Conservation (phyloP, 352 stramenopile genomes). For the Pythium chondricola region DNA sequence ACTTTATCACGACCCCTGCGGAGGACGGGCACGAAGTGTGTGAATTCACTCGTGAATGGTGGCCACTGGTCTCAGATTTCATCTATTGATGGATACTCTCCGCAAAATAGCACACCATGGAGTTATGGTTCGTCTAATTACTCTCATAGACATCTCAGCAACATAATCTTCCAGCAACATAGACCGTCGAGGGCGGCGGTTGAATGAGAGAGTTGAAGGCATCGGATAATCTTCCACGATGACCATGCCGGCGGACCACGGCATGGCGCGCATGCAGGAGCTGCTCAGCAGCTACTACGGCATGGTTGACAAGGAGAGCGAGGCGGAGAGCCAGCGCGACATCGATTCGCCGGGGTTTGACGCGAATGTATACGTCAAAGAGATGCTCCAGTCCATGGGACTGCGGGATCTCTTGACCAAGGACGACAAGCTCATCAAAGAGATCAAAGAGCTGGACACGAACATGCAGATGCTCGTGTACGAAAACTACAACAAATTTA, state of each 20-base stretch:
- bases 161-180: not conserved
- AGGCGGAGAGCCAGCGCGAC: constrained; percentile 55
- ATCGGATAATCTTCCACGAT: not conserved
- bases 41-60: too few species aligned
- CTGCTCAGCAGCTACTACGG: constrained; percentile 87
- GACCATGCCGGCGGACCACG: constrained; percentile 42
- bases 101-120: too few species aligned
- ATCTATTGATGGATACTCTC: too few species aligned
- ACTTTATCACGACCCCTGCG: too few species aligned
- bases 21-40: too few species aligned
- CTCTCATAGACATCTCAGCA: too few species aligned
- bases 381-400: constrained; percentile 50
- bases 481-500: constrained; percentile 99
- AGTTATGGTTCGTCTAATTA: too few species aligned
- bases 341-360: constrained; percentile 76
- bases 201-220: not conserved
- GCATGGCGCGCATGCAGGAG: constrained; percentile 84
- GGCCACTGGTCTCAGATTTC: too few species aligned
- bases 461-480: constrained; percentile 99
- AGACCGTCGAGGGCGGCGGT: constrained; percentile 14
- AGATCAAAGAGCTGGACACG: constrained; percentile 95
- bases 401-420: constrained; percentile 66
- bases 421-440: constrained; percentile 73
- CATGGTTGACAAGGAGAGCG: constrained; percentile 67
- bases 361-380: constrained; percentile 66